A percentile compares a stretch with the other conserved stretches of the same genome.
phyloP scores from a whole-genome alignment of 805 yeast genomes.

The Tetrapisispora iriomotensis region DNA sequence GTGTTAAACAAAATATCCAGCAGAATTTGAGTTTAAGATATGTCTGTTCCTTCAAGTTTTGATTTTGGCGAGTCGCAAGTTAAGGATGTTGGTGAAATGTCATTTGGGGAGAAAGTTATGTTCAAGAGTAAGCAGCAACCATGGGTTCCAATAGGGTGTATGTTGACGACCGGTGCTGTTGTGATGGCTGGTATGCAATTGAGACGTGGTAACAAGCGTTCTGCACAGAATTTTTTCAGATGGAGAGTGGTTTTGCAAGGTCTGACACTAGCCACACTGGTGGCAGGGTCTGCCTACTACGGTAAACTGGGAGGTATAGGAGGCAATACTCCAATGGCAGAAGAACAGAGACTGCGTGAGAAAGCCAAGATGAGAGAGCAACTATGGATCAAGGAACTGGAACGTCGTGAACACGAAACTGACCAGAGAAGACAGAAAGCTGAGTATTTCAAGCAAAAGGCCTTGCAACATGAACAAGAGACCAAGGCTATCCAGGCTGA shows the following conservation, averaged over 20 bases:
- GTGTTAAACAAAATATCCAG: too few relatives aligned
- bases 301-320: conserved; percentile 35
- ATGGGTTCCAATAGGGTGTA: conserved; percentile 72
- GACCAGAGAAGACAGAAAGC: conserved; percentile 61
- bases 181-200: conserved; percentile 68
- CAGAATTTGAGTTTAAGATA: not conserved
- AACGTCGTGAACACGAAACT: conserved; percentile 69
- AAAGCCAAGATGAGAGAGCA: conserved; percentile 80
- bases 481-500: conserved; percentile 20
- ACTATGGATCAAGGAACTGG: conserved; percentile 84
- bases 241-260: conserved; percentile 87
- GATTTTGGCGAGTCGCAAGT: conserved; percentile 4
- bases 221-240: conserved; percentile 79
- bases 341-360: conserved; percentile 57
- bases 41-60: conserved; percentile 22
- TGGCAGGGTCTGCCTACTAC: conserved; percentile 66
- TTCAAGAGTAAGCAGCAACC: conserved; percentile 65
- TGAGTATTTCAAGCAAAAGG: conserved; percentile 43
- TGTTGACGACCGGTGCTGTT: conserved; percentile 75
- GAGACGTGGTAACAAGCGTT: conserved; percentile 56
- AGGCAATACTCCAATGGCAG: conserved; percentile 23
- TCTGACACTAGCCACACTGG: conserved; percentile 69
- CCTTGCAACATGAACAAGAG: conserved; percentile 30
- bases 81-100: conserved; percentile 3
- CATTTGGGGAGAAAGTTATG: conserved; percentile 8